Evolutionary conservation across 2,329 filamentous ascomycete genomes (phyloP), one percentile per base, ranked within the genome.

Genomic region (Tolypocladium endophyticum): DNA sequence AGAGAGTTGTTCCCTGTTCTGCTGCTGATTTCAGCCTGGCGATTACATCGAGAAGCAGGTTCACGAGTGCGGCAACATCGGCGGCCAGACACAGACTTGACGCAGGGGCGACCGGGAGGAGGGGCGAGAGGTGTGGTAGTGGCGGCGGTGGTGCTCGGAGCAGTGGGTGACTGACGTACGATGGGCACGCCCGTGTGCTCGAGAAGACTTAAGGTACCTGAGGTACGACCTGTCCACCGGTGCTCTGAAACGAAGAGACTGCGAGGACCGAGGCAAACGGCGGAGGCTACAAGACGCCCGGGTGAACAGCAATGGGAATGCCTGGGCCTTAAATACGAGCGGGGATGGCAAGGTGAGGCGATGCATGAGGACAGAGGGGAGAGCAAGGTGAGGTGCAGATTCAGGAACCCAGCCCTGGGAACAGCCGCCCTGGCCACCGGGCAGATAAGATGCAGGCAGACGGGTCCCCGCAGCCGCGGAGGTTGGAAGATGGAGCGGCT

Each of bases 401-500:
- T 36, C 52, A 59, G 58, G 58, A 55, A 55, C 50, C 58, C 30
- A 30, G 41, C 50, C 58, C 39, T 55, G 28, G 58, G 52, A 45
- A 28, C 50, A 36, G 38, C 39, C 50, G 38, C 30, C 58, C 58
- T 20, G 36, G 18, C 39, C 39, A 43, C 20, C 38, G 38, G 55
- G 38, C 55, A 41, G 36, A 41, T 41, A 41, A 41, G 36, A 41
- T 30, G 54, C 54, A 41, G 25, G 55, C 39, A 43, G 23, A 56
- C 55, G 55, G 55, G 38, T 41, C 55, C 55, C 55, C 38, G 55
- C 55, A 56, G 38, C 55, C 28, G 55, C 12, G 18, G 36, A 30
- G 18, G 55, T 28, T 30, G 18, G 16, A 43, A 20, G 38, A 56
- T 36, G 38, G 38, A 33, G 20, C 28, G 18, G 50, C 50, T n/a